Conservation (phyloP, 768 basidiomycete species). For the Hypholoma sublateritium region DNA sequence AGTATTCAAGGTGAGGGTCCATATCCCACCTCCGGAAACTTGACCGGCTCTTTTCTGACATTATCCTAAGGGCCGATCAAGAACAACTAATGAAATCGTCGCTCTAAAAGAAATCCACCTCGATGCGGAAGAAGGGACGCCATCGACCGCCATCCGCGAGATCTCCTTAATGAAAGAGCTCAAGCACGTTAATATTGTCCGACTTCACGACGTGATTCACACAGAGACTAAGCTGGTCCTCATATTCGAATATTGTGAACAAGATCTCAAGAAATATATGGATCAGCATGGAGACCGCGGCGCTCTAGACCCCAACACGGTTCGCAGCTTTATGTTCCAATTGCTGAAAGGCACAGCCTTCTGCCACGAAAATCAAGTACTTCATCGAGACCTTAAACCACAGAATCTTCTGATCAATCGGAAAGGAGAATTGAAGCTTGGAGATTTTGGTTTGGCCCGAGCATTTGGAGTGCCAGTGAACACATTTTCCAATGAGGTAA, state of each 20-base stretch:
- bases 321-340: constrained; percentile 98
- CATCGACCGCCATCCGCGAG: constrained; percentile 97
- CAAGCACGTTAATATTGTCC: constrained; percentile 97
- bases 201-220: constrained; percentile 98
- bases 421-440: constrained; percentile 95
- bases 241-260: constrained; percentile 98
- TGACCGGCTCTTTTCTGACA: not conserved
- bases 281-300: constrained; percentile 96
- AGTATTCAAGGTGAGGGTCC: constrained; percentile 80
- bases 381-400: constrained; percentile 97
- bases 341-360: constrained; percentile 96
- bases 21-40: not conserved
- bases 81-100: constrained; percentile 98
- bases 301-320: constrained; percentile 85
- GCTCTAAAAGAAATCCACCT: constrained; percentile 99
- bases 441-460: constrained; percentile 95
- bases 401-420: constrained; percentile 98
- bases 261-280: constrained; percentile 99
- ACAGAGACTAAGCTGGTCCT: constrained; percentile 97
- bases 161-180: constrained; percentile 99
- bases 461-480: constrained; percentile 99
- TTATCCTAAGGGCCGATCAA: constrained; percentile 74
- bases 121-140: constrained; percentile 98
- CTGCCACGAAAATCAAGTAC: constrained; percentile 97
- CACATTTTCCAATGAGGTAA: constrained; percentile 95